These are phyloP conservation scores for Asterophora lycoperdoides DNA, from an alignment of 768 basidiomycete species.

Conservation along the genomic window DNA sequence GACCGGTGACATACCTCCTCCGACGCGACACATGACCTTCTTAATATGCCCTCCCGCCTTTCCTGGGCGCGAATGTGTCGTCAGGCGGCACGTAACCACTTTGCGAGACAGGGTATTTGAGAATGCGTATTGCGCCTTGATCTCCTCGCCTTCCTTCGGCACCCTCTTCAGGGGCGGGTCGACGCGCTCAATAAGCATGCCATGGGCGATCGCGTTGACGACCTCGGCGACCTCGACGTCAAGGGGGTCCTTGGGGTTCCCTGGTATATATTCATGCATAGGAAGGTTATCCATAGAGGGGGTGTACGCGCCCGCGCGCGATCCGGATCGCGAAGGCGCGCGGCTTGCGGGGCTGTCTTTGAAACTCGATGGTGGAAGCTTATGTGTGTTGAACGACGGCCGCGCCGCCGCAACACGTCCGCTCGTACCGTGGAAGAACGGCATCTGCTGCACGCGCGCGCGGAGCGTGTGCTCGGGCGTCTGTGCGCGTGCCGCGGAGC, in stretches of 20 bases:
- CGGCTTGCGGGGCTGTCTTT: constrained; percentile 53
- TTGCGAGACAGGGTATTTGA: constrained; percentile 69
- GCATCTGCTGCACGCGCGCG: constrained; percentile 55
- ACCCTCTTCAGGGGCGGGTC: constrained; percentile 67
- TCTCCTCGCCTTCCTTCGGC: constrained; percentile 72
- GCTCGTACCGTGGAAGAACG: constrained; percentile 44
- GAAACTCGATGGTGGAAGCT: constrained; percentile 74
- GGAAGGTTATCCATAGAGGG: constrained; percentile 52
- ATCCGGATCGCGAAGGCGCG: constrained; percentile 60
- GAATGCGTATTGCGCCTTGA: constrained; percentile 81
- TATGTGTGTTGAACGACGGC: constrained; percentile 30
- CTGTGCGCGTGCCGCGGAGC: constrained; percentile 48
- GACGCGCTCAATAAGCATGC: constrained; percentile 71
- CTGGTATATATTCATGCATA: constrained; percentile 58
- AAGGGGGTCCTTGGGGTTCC: constrained; percentile 71
- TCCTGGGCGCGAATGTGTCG: constrained; percentile 64
- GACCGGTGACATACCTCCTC: constrained; percentile 57
- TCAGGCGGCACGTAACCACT: constrained; percentile 74
- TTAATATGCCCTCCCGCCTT: constrained; percentile 51
- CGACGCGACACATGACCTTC: constrained; percentile 91
- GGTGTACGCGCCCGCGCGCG: constrained; percentile 62
- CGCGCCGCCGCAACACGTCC: constrained; percentile 36
- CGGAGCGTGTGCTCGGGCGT: constrained; percentile 65
- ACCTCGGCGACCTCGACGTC: constrained; percentile 74
- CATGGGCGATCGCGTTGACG: constrained; percentile 74